These are phyloP conservation scores for Colletotrichum gloeosporioides DNA, from an alignment of 2,329 filamentous ascomycete species.

Conservation along the genomic window DNA sequence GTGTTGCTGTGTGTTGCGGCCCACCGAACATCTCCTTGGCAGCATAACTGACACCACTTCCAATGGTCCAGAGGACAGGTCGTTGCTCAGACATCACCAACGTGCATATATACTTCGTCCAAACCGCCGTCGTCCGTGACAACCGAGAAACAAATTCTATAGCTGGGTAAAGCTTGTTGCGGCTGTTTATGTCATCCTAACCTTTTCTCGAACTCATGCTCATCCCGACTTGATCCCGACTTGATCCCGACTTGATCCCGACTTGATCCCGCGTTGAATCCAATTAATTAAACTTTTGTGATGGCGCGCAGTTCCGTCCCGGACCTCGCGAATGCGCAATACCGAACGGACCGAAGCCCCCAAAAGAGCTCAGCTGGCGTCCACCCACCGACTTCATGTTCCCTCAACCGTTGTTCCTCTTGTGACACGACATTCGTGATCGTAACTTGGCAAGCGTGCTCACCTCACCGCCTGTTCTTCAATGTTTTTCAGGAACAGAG, in stretches of 20 bases:
- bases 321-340: not conserved
- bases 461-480: not conserved
- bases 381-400: not conserved
- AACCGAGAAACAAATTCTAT: not conserved
- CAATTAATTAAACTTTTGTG: not conserved
- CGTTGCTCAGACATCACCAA: not conserved
- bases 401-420: not conserved
- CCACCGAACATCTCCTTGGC: not conserved
- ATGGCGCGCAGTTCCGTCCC: not conserved
- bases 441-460: not conserved
- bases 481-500: not conserved
- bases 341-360: not conserved
- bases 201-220: not conserved
- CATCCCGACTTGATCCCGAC: not conserved
- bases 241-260: no score
- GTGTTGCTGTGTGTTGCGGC: not conserved
- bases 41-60: not conserved
- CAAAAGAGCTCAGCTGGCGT: not conserved
- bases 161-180: not conserved
- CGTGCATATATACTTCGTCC: not conserved
- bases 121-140: not conserved
- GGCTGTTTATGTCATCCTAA: not conserved
- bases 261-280: not conserved
- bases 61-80: not conserved
- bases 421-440: not conserved